These are phyloP conservation scores for Nidula niveotomentosa DNA, from an alignment of 1,284 basidiomycete genomes.

Conservation along the genomic window DNA sequence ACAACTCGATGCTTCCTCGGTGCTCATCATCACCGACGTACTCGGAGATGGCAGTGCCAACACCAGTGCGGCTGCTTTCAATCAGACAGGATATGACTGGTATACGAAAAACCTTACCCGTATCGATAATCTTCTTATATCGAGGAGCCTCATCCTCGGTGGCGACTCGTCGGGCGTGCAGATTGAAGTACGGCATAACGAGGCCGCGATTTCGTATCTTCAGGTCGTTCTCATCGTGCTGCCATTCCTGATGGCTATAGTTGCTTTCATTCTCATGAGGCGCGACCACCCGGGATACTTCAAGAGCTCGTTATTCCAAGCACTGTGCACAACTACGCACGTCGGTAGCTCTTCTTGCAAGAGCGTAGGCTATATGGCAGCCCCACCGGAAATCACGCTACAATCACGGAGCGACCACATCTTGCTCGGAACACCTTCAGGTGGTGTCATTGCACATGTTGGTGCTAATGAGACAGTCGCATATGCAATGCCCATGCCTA, in stretches of 20 bases:
- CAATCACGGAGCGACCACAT: neutral
- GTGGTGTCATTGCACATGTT: neutral
- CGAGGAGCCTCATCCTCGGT: constrained; percentile 12
- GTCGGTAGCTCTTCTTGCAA: constrained; percentile 7
- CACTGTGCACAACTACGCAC: constrained; percentile 15
- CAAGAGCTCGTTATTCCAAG: constrained; percentile 15
- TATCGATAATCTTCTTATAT: constrained; percentile 11
- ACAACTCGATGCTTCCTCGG: constrained; percentile 16
- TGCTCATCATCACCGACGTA: constrained; percentile 12
- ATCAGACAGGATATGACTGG: constrained; percentile 12
- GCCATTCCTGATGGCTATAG: constrained; percentile 7
- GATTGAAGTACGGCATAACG: constrained; percentile 10
- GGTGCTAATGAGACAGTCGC: neutral
- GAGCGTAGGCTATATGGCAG: constrained; percentile 10
- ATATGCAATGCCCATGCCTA: neutral
- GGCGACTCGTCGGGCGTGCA: constrained; percentile 8
- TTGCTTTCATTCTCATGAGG: constrained; percentile 7
- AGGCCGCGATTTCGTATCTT: constrained; percentile 17
- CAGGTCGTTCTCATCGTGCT: constrained; percentile 13
- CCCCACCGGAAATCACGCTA: constrained; percentile 10
- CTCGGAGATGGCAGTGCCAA: constrained; percentile 16
- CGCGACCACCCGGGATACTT: constrained; percentile 13
- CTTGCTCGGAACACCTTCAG: neutral
- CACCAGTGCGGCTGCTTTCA: constrained; percentile 9
- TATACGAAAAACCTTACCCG: constrained; percentile 3